phyloP scores from a whole-genome alignment of 1,284 basidiomycete species.

The Quambalaria eucalypti region DNA sequence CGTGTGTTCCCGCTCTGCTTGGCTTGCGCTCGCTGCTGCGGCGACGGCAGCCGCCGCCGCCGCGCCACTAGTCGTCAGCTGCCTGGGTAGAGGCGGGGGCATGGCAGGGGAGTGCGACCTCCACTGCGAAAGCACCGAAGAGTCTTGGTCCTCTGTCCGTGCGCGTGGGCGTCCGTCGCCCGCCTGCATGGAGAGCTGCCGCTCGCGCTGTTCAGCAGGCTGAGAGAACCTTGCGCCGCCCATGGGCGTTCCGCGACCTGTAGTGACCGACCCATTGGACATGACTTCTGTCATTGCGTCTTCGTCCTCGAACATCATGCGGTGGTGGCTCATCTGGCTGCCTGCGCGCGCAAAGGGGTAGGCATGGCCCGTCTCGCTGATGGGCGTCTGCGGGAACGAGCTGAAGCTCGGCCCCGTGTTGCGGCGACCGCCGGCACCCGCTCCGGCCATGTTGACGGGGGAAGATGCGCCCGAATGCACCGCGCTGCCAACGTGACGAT shows the following conservation, averaged over 20 bases:
- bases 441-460: conserved; percentile 32
- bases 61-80: not conserved
- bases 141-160: conserved; percentile 36
- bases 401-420: conserved; percentile 17
- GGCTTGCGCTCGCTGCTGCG: not conserved
- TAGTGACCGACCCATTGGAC: conserved; percentile 10
- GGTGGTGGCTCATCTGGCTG: conserved; percentile 20
- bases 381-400: conserved; percentile 36
- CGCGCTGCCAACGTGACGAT: conserved; percentile 11
- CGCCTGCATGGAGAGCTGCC: conserved; percentile 13
- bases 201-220: conserved; percentile 25
- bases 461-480: conserved; percentile 11
- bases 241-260: conserved; percentile 24
- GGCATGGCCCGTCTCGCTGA: conserved; percentile 23
- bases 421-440: conserved; percentile 15
- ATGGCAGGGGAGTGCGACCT: conserved; percentile 30
- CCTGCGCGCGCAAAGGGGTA: conserved; percentile 29
- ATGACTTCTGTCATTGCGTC: conserved; percentile 6
- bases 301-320: conserved; percentile 14
- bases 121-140: conserved; percentile 33
- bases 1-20: conserved; percentile 8
- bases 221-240: conserved; percentile 22
- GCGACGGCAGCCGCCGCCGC: not conserved
- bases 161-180: conserved; percentile 22
- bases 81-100: conserved; percentile 18